phyloP scores from a whole-genome alignment of 371 early-diverging fungal genomes.

The Basidiobolus meristosporus region DNA sequence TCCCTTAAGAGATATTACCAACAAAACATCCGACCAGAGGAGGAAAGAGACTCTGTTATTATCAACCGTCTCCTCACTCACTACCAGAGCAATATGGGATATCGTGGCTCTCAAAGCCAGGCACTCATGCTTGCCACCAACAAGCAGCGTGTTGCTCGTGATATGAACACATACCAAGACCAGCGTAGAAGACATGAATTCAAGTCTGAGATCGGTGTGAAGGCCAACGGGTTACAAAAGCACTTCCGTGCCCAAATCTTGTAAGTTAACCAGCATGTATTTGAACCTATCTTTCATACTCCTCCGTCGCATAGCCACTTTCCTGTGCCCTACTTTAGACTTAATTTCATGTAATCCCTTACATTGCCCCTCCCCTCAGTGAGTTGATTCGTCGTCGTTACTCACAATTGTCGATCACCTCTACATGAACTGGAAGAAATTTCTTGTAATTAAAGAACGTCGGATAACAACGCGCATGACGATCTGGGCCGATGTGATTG shows the following conservation, averaged over 20 bases:
- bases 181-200: constrained; percentile 38
- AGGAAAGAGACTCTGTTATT: constrained; percentile 23
- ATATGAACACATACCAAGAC: constrained; percentile 22
- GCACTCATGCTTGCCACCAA: constrained; percentile 10
- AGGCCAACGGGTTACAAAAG: constrained; percentile 68
- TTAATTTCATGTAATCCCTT: too few species aligned
- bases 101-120: constrained; percentile 9
- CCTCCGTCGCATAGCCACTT: too few species aligned
- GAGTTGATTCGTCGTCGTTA: too few species aligned
- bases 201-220: constrained; percentile 52
- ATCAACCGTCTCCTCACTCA: constrained; percentile 30
- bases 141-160: constrained; percentile 15
- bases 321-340: too few species aligned
- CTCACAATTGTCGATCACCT: too few species aligned
- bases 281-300: too few species aligned
- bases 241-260: constrained; percentile 67
- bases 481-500: too few species aligned
- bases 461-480: too few species aligned
- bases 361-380: too few species aligned
- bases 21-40: constrained; percentile 56
- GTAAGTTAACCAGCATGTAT: too few species aligned
- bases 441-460: too few species aligned
- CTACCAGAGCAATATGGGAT: constrained; percentile 14
- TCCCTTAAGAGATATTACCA: constrained; percentile 62
- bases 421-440: too few species aligned